These are phyloP conservation scores for Quercus glauca DNA, from an alignment of 306 rosid species.

Conservation along the genomic window DNA sequence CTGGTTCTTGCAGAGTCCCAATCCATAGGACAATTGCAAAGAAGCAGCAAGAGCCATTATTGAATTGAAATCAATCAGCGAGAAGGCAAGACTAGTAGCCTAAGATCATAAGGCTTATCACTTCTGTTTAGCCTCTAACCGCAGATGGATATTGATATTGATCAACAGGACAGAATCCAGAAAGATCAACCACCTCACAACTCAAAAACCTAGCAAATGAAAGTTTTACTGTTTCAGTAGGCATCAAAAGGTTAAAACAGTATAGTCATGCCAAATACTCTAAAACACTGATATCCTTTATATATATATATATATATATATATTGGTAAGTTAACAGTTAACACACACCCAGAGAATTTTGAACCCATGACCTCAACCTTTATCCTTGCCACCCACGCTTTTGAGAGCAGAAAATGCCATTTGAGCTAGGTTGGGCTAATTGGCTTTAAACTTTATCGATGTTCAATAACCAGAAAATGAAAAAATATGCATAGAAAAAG, in stretches of 20 bases:
- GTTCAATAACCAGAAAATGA: not conserved
- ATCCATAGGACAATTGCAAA: slow-evolving; percentile 68
- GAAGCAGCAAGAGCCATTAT: slow-evolving; percentile 81
- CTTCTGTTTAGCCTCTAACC: slow-evolving; percentile 14
- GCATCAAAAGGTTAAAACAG: slow-evolving; percentile 9
- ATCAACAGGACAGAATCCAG: slow-evolving; percentile 9
- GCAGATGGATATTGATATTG: slow-evolving; percentile 16
- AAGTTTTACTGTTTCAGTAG: slow-evolving; percentile 8
- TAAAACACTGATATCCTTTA: not conserved
- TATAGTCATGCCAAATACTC: not conserved
- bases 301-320: too few relatives aligned
- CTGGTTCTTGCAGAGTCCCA: slow-evolving; percentile 70
- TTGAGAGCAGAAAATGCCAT: too few relatives aligned
- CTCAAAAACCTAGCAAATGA: slow-evolving; percentile 22
- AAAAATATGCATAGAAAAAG: not conserved
- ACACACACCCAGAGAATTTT: too few relatives aligned
- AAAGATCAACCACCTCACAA: slow-evolving; percentile 28
- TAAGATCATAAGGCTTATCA: slow-evolving; percentile 11
- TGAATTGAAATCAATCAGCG: slow-evolving; percentile 23
- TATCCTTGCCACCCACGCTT: not conserved
- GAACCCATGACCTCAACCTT: not conserved
- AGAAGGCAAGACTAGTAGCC: slow-evolving; percentile 28
- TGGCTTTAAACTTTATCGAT: not conserved
- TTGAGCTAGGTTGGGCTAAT: too few relatives aligned
- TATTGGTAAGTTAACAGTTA: too few relatives aligned